Percentiles rank a stretch among this genome's conserved stretches.
phyloP scores from a whole-genome alignment of 1,284 basidiomycete species.

The Ceraceosorus guamensis region DNA sequence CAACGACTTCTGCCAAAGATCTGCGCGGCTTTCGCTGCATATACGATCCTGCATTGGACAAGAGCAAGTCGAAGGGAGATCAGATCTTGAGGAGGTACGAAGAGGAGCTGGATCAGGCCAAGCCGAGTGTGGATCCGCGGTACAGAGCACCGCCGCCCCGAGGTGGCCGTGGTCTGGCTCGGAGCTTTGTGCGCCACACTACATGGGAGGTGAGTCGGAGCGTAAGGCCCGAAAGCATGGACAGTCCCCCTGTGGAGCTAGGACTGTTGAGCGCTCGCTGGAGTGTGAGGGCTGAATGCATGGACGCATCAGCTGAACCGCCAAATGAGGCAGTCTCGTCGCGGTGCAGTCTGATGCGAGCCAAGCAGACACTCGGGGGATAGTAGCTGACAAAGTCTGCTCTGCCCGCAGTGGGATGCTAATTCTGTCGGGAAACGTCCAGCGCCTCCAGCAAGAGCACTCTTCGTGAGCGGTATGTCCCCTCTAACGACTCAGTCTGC shows the following conservation, averaged over 20 bases:
- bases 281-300: neutral
- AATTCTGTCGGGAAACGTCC: slow-evolving; percentile 70
- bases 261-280: too few relatives aligned
- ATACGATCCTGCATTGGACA: slow-evolving; percentile 6
- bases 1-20: slow-evolving; percentile 10
- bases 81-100: neutral
- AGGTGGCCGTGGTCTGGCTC: neutral
- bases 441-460: slow-evolving; percentile 57
- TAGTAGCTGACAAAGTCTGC: neutral
- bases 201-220: slow-evolving; percentile 8
- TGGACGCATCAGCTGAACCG: neutral
- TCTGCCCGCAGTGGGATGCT: slow-evolving; percentile 60
- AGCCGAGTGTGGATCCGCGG: neutral
- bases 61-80: slow-evolving; percentile 1
- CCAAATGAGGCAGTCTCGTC: neutral
- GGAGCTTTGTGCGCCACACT: neutral
- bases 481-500: slow-evolving; percentile 63
- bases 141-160: neutral
- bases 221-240: too few relatives aligned
- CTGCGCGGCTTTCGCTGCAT: neutral
- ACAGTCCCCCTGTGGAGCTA: too few relatives aligned
- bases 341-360: neutral
- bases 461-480: slow-evolving; percentile 68
- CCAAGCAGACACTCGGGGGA: neutral
- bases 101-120: neutral